Percentiles rank a stretch among this genome's conserved stretches.
These are phyloP conservation scores for Marasmius tenuissimus DNA, from an alignment of 1,284 basidiomycete species.

Conservation along the genomic window DNA sequence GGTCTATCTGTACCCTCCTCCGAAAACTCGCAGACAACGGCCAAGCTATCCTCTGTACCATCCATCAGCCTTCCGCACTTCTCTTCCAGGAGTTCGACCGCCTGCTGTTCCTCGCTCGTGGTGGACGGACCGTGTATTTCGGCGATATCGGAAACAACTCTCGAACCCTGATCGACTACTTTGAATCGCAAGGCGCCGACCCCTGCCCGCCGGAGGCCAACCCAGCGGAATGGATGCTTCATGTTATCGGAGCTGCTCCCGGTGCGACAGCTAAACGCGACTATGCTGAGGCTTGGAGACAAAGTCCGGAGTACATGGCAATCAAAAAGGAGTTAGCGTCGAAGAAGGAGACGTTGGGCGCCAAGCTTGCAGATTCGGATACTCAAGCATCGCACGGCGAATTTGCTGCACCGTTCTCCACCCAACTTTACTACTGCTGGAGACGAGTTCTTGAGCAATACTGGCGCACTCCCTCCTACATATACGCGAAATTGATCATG, in stretches of 20 bases:
- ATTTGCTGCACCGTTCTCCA: conserved; percentile 38
- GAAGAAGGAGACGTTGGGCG: conserved; percentile 11
- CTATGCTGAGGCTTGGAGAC: conserved; percentile 30
- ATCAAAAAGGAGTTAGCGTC: conserved; percentile 26
- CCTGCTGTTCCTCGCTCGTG: conserved; percentile 43
- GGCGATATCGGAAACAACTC: conserved; percentile 51
- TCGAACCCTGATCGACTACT: conserved; percentile 46
- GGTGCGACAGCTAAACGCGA: conserved; percentile 25
- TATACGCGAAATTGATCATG: conserved; percentile 60
- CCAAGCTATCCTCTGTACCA: conserved; percentile 56
- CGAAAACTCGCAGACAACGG: conserved; percentile 61
- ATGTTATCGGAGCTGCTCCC: conserved; percentile 16
- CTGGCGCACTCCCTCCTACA: conserved; percentile 59
- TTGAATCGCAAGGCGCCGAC: conserved; percentile 44
- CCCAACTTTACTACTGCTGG: conserved; percentile 38
- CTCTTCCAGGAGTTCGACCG: conserved; percentile 56
- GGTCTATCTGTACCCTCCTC: conserved; percentile 32
- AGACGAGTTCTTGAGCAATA: conserved; percentile 27
- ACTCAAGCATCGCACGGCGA: conserved; percentile 26
- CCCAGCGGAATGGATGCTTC: conserved; percentile 23
- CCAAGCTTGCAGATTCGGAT: not conserved
- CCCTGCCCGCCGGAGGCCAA: conserved; percentile 17
- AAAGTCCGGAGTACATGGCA: conserved; percentile 26
- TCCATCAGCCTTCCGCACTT: conserved; percentile 61
- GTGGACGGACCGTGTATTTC: conserved; percentile 54